phyloP scores from a whole-genome alignment of 768 basidiomycete species.

The Tricholoma bakamatsutake region DNA sequence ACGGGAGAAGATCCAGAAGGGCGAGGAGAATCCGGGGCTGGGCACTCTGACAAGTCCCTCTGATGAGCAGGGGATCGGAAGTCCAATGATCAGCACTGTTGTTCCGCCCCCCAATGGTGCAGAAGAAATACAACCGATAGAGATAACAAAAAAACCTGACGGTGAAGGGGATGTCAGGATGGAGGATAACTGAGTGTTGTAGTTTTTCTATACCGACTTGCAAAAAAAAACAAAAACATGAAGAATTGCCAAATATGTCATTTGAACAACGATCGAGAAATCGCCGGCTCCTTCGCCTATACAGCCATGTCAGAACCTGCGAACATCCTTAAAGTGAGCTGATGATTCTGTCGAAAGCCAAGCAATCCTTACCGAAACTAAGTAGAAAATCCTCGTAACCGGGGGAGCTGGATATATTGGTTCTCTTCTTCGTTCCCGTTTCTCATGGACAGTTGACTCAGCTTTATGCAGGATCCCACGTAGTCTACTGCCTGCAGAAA shows the following conservation, averaged over 20 bases:
- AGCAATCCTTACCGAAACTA: constrained; percentile 17
- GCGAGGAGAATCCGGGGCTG: constrained; percentile 27
- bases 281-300: neutral
- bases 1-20: constrained; percentile 31
- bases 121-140: constrained; percentile 15
- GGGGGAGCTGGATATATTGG: constrained; percentile 91
- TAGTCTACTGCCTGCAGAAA: constrained; percentile 80
- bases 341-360: constrained; percentile 6
- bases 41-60: constrained; percentile 17
- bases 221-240: neutral
- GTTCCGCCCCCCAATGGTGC: constrained; percentile 15
- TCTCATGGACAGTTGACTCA: constrained; percentile 7
- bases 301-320: constrained; percentile 13
- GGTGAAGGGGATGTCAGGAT: constrained; percentile 45
- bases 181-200: constrained; percentile 25
- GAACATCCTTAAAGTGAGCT: constrained; percentile 42
- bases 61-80: constrained; percentile 31
- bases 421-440: constrained; percentile 23
- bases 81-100: constrained; percentile 18
- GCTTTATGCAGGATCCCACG: constrained; percentile 72
- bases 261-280: neutral
- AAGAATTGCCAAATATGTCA: neutral
- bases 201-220: neutral
- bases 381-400: constrained; percentile 40
- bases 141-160: constrained; percentile 20